Evolutionary conservation across 2,329 filamentous ascomycete genomes (phyloP), one percentile per base, ranked within the genome.

Genomic region (Dothiorella sarmentorum): DNA sequence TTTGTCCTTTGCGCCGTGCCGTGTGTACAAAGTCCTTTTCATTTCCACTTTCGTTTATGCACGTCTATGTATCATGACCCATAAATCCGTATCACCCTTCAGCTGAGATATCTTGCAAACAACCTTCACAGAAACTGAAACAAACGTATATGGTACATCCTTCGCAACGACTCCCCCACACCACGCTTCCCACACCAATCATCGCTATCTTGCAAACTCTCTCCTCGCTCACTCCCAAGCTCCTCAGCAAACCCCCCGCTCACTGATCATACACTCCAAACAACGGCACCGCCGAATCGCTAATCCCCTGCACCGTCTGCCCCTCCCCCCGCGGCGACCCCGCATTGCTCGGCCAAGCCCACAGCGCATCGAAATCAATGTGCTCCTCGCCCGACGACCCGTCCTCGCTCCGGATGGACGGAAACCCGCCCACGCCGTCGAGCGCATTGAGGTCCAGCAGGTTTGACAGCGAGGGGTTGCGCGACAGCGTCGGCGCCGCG

Each of bases 281-380:
- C 35, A 74, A 58, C 9, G 71, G 71, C 17, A 74, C 69, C 13
- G 66, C 63, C 52, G 62, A 64, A 45, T 70, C 69, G 52, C 65
- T 69, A 6, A 67, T 63, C 4, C 66, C 68, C 52, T 68, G 67
- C 24, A 64, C 60, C 37, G 18, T 24, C 57, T 63, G 49, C 29
- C 63, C 55, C 51, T 53, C 35, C 43, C 58, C 20, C 43, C 63
- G 55, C 3, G 71, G 71, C 4, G 66, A 69, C 26, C 69, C 69
- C 33, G 70, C 69, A 29, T 69, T 69, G 49, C 64, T 70, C 22
- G 72, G 73, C 73, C 73, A 75, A 5, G 68, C 68, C 73, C 73
- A 76, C 24, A 76, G 56, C 11, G 72, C 68, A 61, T 75, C 73
- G 38, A 76, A 75, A 20, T 76, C 73, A 55, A 76, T 73, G 18